Percentiles rank a stretch among this genome's conserved stretches.
These are phyloP conservation scores for Amanita fuliginea DNA, from an alignment of 768 basidiomycete genomes.

Conservation along the genomic window DNA sequence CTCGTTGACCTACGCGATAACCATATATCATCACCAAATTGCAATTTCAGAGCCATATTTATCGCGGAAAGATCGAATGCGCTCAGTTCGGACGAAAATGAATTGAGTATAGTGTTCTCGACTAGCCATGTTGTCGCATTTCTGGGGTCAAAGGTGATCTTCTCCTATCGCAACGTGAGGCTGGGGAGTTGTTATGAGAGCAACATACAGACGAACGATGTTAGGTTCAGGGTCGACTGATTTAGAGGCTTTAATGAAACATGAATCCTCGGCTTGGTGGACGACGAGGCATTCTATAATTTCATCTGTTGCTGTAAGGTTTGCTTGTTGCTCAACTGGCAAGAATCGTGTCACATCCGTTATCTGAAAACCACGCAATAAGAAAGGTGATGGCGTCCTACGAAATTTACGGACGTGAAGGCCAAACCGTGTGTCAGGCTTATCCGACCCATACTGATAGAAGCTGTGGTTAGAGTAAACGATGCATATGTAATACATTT, in stretches of 20 bases:
- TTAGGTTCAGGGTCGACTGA: conserved; percentile 15
- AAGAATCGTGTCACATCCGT: conserved; percentile 29
- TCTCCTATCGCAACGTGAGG: background rate
- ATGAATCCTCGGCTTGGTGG: conserved; percentile 25
- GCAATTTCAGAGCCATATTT: conserved; percentile 31
- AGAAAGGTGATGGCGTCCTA: background rate
- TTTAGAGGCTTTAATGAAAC: conserved; percentile 32
- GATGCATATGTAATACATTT: conserved; percentile 8
- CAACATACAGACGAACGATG: background rate
- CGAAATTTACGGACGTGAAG: conserved; percentile 52
- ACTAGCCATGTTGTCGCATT: conserved; percentile 39
- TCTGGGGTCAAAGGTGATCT: conserved; percentile 25
- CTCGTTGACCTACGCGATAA: conserved; percentile 37
- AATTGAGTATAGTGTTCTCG: conserved; percentile 14
- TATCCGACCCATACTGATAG: conserved; percentile 82
- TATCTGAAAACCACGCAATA: conserved; percentile 23
- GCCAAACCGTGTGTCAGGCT: conserved; percentile 85
- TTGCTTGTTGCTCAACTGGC: conserved; percentile 17
- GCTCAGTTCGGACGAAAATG: conserved; percentile 12
- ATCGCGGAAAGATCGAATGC: conserved; percentile 19
- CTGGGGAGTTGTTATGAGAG: background rate
- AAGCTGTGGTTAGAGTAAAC: conserved; percentile 9
- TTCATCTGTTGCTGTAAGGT: conserved; percentile 18
- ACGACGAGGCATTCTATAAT: conserved; percentile 37
- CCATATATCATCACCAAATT: conserved; percentile 47